Conservation (phyloP, 2,329 filamentous ascomycete species). For the Polychaeton citri region DNA sequence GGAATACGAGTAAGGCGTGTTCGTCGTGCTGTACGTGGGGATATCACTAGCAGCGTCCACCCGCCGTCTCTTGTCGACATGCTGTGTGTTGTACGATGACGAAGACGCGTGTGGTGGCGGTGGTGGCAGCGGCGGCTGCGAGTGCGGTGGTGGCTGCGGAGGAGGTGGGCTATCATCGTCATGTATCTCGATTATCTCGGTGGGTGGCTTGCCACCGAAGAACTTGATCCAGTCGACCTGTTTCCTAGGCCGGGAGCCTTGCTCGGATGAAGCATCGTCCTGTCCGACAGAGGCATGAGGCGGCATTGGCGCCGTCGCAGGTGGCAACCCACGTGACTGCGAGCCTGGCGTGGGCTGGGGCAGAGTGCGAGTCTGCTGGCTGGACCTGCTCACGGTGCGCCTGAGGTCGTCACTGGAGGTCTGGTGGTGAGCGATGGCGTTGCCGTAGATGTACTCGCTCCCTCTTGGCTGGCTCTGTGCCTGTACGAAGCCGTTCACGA, state of each 20-base stretch:
- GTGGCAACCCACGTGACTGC: slow-evolving; percentile 12
- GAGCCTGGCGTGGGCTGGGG: slow-evolving; percentile 3
- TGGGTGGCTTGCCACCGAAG: slow-evolving; percentile 26
- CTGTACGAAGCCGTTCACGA: slow-evolving; percentile 12
- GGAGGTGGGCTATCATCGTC: slow-evolving; percentile 28
- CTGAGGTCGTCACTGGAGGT: slow-evolving; percentile 11
- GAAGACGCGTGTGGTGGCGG: slow-evolving; percentile 10
- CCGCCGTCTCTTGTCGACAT: slow-evolving; percentile 61
- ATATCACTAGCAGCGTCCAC: slow-evolving; percentile 31
- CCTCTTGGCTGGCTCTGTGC: slow-evolving; percentile 12
- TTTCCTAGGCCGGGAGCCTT: slow-evolving; percentile 1
- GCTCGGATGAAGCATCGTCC: neutral
- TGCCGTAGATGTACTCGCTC: slow-evolving; percentile 8
- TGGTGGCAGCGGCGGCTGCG: slow-evolving; percentile 4
- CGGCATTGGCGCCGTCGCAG: slow-evolving; percentile 6
- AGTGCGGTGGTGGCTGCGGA: slow-evolving; percentile 8
- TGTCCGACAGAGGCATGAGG: neutral
- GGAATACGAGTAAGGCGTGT: slow-evolving; percentile 60
- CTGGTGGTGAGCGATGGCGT: slow-evolving; percentile 8
- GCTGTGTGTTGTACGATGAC: slow-evolving; percentile 28
- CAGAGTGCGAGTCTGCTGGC: slow-evolving; percentile 6
- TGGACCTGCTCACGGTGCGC: slow-evolving; percentile 14
- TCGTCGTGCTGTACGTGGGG: slow-evolving; percentile 25
- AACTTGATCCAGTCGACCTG: slow-evolving; percentile 24
- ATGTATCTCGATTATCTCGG: slow-evolving; percentile 40